phyloP scores from a whole-genome alignment of 129 eudicot species.

The Artemisia argyi region DNA sequence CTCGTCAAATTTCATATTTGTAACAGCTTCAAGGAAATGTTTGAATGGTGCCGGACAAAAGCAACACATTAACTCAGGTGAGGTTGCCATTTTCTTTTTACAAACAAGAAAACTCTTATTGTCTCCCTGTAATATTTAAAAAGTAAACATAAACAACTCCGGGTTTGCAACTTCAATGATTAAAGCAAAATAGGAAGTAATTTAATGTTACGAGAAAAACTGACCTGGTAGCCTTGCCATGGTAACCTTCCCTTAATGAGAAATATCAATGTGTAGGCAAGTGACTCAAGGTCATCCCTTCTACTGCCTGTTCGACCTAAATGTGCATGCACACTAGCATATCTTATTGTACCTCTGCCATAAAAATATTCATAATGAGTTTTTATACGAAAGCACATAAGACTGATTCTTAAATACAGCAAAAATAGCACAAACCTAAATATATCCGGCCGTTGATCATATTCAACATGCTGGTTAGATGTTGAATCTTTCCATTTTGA shows the following conservation, averaged over 20 bases:
- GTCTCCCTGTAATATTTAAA: slow-evolving; percentile 70
- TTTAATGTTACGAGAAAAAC: slow-evolving; percentile 13
- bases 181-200: not conserved
- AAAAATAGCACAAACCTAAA: slow-evolving; percentile 64
- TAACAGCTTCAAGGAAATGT: slow-evolving; percentile 91
- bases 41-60: slow-evolving; percentile 94
- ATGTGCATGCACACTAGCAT: slow-evolving; percentile 99
- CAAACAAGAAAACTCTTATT: slow-evolving; percentile 97
- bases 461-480: slow-evolving; percentile 94
- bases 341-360: slow-evolving; percentile 94
- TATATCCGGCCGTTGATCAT: slow-evolving; percentile 98
- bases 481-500: slow-evolving; percentile 94
- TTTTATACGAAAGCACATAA: not conserved
- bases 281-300: slow-evolving; percentile 99
- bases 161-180: not conserved
- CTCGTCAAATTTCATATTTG: slow-evolving; percentile 95
- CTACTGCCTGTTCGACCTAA: slow-evolving; percentile 99
- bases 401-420: not conserved
- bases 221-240: slow-evolving; percentile 99
- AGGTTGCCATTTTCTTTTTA: slow-evolving; percentile 96
- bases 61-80: slow-evolving; percentile 97
- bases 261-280: slow-evolving; percentile 94
- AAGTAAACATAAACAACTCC: not conserved
- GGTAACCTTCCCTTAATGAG: slow-evolving; percentile 94
- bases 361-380: not conserved